Evolutionary conservation across 352 stramenopile genomes (phyloP).

Genomic region (Thalassiosira delicatula): DNA sequence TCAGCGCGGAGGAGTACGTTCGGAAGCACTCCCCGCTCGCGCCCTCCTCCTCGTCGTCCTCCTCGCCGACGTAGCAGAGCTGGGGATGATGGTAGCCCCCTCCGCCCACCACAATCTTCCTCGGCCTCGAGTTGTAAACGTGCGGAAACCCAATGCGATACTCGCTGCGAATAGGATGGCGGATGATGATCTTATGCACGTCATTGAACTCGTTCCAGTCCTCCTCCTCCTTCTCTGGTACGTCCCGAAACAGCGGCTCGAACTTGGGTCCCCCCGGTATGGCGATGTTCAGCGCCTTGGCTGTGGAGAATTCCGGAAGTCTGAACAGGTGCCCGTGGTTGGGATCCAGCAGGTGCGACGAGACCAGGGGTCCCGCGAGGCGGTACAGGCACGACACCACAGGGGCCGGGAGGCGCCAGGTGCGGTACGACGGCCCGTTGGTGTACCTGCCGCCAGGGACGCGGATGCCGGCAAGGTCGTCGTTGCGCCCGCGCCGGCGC

Average conservation of each 20-base stretch:
- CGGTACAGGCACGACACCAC: constrained; percentile 98
- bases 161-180: constrained; percentile 97
- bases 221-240: constrained; percentile 95
- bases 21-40: constrained; percentile 90
- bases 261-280: constrained; percentile 99
- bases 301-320: constrained; percentile 98
- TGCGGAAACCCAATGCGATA: constrained; percentile 99
- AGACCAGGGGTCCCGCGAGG: constrained; percentile 95
- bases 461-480: constrained; percentile 81
- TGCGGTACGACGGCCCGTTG: constrained; percentile 97
- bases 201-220: constrained; percentile 99
- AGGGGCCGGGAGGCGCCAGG: constrained; percentile 95
- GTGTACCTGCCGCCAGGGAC: constrained; percentile 88
- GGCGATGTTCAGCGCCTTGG: constrained; percentile 99
- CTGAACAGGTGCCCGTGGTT: constrained; percentile 95
- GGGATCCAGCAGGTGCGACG: constrained; percentile 92
- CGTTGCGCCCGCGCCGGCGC: constrained; percentile 19
- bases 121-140: constrained; percentile 98
- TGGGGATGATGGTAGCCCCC: constrained; percentile 93
- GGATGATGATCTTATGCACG: constrained; percentile 99
- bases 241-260: constrained; percentile 97
- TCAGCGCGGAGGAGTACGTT: constrained; percentile 88
- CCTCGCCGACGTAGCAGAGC: constrained; percentile 95
- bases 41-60: constrained; percentile 70
- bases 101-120: constrained; percentile 90